Percentiles rank a stretch among this genome's conserved stretches.
Evolutionary conservation across 306 rosid species (phyloP).

Genomic region (Prunus mira): DNA sequence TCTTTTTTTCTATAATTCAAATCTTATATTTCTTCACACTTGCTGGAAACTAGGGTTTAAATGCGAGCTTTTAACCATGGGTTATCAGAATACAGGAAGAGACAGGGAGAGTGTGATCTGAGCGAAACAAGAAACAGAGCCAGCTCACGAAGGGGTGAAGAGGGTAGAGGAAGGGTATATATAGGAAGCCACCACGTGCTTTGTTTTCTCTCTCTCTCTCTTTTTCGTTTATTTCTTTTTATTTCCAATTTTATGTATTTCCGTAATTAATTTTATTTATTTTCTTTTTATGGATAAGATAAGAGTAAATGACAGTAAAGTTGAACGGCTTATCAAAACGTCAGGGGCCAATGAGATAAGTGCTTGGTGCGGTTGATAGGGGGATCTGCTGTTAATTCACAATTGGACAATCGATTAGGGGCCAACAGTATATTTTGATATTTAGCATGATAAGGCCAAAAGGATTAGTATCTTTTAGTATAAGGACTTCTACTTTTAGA

Average conservation of each 20-base stretch:
- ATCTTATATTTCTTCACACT: background rate
- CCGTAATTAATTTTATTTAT: background rate
- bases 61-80: background rate
- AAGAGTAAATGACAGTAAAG: background rate
- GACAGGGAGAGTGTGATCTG: conserved; percentile 13
- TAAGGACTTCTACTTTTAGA: conserved; percentile 9
- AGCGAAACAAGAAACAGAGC: background rate
- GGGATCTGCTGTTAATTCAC: conserved; percentile 26
- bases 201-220: background rate
- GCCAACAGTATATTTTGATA: background rate
- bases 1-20: too few relatives aligned
- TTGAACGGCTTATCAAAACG: conserved; percentile 25
- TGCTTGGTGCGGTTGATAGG: conserved; percentile 34
- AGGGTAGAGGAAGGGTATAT: background rate
- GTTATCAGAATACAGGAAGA: background rate
- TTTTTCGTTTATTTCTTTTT: background rate
- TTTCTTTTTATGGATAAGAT: background rate
- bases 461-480: background rate
- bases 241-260: background rate
- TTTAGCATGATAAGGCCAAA: conserved; percentile 34
- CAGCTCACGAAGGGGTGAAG: conserved; percentile 1
- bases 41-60: conserved; percentile 8
- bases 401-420: conserved; percentile 1
- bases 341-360: conserved; percentile 39
- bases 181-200: conserved; percentile 31